These are phyloP conservation scores for Kitagawia praeruptora DNA, from an alignment of 129 eudicot species.

Conservation along the genomic window DNA sequence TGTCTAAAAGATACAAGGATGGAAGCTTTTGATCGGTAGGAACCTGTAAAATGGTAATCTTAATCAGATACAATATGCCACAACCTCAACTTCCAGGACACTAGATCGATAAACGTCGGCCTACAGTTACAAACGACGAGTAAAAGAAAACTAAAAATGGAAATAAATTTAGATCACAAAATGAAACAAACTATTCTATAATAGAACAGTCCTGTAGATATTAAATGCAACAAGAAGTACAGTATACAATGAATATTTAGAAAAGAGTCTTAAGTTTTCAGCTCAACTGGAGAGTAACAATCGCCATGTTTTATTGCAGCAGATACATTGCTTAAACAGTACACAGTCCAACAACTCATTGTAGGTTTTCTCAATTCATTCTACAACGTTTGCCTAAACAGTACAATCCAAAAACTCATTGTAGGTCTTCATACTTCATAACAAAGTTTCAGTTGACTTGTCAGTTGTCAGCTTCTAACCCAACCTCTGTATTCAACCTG, in stretches of 20 bases:
- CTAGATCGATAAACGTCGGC: conserved; percentile 10
- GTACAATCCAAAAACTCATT: background rate
- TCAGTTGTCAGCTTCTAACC: background rate
- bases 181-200: background rate
- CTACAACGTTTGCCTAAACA: background rate
- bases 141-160: background rate
- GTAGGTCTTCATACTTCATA: background rate
- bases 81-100: conserved; percentile 16
- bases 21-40: conserved; percentile 94
- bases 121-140: background rate
- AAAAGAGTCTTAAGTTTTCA: background rate
- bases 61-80: conserved; percentile 28
- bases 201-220: background rate
- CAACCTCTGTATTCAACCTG: background rate
- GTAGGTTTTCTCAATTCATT: background rate
- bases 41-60: conserved; percentile 51
- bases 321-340: background rate
- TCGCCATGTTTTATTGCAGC: background rate
- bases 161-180: background rate
- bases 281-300: background rate
- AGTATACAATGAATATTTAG: background rate
- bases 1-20: conserved; percentile 82
- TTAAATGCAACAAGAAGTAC: background rate
- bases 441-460: background rate
- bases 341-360: background rate